phyloP scores from a whole-genome alignment of 2,329 filamentous ascomycete species.

The Ceratocystis smalleyi region DNA sequence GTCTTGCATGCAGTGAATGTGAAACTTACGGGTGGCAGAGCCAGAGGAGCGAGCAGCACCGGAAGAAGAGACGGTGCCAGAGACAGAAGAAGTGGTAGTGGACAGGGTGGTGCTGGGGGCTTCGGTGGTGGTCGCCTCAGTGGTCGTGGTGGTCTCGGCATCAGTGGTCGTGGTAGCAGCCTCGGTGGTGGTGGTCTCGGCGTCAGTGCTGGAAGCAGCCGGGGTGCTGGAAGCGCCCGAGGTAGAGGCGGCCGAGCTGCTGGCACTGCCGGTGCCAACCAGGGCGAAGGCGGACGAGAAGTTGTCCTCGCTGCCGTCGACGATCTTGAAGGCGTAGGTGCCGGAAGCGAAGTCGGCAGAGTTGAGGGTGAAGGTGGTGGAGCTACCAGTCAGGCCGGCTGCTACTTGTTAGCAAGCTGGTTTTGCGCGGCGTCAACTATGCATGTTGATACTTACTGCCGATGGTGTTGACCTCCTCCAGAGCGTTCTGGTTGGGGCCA shows the following conservation, averaged over 20 bases:
- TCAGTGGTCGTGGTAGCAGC: conserved; percentile 18
- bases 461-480: conserved; percentile 30
- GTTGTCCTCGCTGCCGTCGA: conserved; percentile 28
- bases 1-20: background rate
- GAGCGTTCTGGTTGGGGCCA: conserved; percentile 30
- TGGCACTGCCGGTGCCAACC: conserved; percentile 20
- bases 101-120: conserved; percentile 17
- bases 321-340: conserved; percentile 33
- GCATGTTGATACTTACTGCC: conserved; percentile 31
- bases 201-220: conserved; percentile 1
- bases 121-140: conserved; percentile 14
- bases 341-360: conserved; percentile 25
- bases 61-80: conserved; percentile 12
- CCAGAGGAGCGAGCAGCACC: conserved; percentile 9
- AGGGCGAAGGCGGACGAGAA: conserved; percentile 30
- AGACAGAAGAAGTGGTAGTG: conserved; percentile 19
- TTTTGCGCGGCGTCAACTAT: no score
- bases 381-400: conserved; percentile 25
- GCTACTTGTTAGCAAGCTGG: background rate
- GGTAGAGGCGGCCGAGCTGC: conserved; percentile 6
- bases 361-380: conserved; percentile 27
- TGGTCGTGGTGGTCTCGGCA: conserved; percentile 17
- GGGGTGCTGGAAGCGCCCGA: background rate
- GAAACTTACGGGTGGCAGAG: conserved; percentile 15
- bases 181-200: conserved; percentile 16